Percentiles rank a stretch among this genome's conserved stretches.
Evolutionary conservation across 495 filamentous ascomycete genomes (phyloP).

Genomic region (Neurospora sp.): DNA sequence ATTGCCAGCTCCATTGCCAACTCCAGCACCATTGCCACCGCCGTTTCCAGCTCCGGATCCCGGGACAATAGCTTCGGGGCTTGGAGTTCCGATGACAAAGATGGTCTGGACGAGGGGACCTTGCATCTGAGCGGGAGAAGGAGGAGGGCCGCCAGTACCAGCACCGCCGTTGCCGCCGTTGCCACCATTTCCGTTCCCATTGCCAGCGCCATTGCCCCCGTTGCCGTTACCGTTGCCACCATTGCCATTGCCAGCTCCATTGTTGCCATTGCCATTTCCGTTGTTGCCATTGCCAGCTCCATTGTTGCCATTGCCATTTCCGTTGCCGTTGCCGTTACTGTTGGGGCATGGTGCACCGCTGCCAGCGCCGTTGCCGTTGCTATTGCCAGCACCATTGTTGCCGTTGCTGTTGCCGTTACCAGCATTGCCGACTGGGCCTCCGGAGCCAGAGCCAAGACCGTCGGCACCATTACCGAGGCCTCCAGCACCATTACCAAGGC

Average conservation of each 20-base stretch:
- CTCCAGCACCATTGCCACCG: background rate
- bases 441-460: no score
- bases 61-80: background rate
- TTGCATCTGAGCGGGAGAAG: background rate
- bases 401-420: background rate
- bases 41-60: background rate
- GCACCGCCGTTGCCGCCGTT: background rate
- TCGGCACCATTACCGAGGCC: no score
- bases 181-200: background rate
- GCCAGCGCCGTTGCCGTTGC: background rate
- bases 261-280: background rate
- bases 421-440: no score
- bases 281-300: background rate
- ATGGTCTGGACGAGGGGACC: background rate
- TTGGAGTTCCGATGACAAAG: background rate
- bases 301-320: background rate
- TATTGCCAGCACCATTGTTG: background rate
- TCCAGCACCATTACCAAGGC: background rate
- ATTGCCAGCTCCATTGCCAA: background rate
- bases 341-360: background rate
- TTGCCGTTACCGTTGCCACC: background rate
- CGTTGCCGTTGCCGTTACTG: background rate
- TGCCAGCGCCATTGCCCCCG: constrained; percentile 4
- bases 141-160: background rate
- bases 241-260: background rate